phyloP scores from a whole-genome alignment of 805 yeast genomes.

The Metschnikowia cubensis region DNA sequence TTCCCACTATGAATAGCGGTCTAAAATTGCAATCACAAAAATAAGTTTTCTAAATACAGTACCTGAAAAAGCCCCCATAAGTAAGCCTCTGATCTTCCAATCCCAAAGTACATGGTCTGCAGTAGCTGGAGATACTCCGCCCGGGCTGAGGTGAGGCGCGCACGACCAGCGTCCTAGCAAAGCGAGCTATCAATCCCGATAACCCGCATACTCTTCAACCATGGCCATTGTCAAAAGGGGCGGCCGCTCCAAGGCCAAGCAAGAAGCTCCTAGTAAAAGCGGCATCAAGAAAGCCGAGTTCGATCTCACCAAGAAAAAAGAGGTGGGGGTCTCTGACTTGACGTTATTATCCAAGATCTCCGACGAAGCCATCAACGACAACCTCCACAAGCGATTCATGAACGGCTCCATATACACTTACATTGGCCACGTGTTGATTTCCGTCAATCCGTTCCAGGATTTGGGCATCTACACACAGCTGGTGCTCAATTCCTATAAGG shows the following conservation, averaged over 20 bases:
- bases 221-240: constrained; percentile 83
- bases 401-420: constrained; percentile 89
- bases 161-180: neutral
- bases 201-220: constrained; percentile 2
- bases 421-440: constrained; percentile 90
- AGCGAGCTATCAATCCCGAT: neutral
- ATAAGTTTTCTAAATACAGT: too few species aligned
- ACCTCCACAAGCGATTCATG: constrained; percentile 81
- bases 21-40: too few species aligned
- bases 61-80: neutral
- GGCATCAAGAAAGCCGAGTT: constrained; percentile 83
- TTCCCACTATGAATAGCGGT: too few species aligned
- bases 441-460: constrained; percentile 95
- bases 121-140: neutral
- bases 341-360: constrained; percentile 84
- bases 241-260: constrained; percentile 52
- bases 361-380: constrained; percentile 90
- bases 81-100: too few species aligned
- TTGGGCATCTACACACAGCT: constrained; percentile 90
- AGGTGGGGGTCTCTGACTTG: constrained; percentile 96
- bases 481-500: constrained; percentile 70
- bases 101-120: too few species aligned
- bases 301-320: constrained; percentile 83
- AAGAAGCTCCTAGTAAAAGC: constrained; percentile 49
- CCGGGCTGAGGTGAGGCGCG: neutral